Evolutionary conservation across 2,329 filamentous ascomycete species (phyloP).

Genomic region (Amylocarpus encephaloides): DNA sequence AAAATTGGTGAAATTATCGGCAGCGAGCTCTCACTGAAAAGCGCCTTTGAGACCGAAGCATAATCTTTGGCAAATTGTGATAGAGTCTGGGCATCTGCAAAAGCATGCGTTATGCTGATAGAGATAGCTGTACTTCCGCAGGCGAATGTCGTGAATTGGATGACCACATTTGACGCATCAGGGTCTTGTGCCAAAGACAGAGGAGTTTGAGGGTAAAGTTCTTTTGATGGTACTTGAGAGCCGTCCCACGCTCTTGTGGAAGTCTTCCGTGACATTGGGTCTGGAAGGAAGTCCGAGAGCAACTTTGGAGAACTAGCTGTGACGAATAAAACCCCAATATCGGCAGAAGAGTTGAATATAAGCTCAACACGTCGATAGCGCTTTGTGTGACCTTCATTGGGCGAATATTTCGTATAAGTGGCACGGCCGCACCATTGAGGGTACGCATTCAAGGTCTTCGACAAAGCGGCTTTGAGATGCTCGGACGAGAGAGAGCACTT

Average conservation of each 20-base stretch:
- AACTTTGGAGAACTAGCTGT: slow-evolving; percentile 27
- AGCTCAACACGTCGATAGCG: slow-evolving; percentile 34
- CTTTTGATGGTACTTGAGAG: slow-evolving; percentile 31
- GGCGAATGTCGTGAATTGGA: slow-evolving; percentile 37
- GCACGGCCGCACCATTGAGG: slow-evolving; percentile 40
- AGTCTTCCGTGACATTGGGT: slow-evolving; percentile 12
- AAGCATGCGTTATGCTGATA: slow-evolving; percentile 38
- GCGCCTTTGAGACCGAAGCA: slow-evolving; percentile 30
- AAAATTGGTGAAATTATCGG: slow-evolving; percentile 33
- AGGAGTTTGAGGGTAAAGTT: slow-evolving; percentile 31
- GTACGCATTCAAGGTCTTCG: slow-evolving; percentile 34
- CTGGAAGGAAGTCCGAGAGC: slow-evolving; percentile 32
- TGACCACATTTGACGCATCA: slow-evolving; percentile 27
- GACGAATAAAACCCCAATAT: slow-evolving; percentile 39
- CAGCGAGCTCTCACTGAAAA: slow-evolving; percentile 2
- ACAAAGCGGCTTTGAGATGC: slow-evolving; percentile 28
- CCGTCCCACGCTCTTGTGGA: slow-evolving; percentile 32
- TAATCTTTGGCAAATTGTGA: slow-evolving; percentile 39
- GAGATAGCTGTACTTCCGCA: slow-evolving; percentile 38
- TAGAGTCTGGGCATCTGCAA: slow-evolving; percentile 40
- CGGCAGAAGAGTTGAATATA: slow-evolving; percentile 32
- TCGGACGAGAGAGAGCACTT: slow-evolving; percentile 6
- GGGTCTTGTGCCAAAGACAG: slow-evolving; percentile 29
- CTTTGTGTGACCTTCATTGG: slow-evolving; percentile 25
- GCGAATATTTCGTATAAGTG: slow-evolving; percentile 29